Base-by-base conservation (phyloP, 164 flowering plant genomes). In the Chloranthus sessilifolius region DNA sequence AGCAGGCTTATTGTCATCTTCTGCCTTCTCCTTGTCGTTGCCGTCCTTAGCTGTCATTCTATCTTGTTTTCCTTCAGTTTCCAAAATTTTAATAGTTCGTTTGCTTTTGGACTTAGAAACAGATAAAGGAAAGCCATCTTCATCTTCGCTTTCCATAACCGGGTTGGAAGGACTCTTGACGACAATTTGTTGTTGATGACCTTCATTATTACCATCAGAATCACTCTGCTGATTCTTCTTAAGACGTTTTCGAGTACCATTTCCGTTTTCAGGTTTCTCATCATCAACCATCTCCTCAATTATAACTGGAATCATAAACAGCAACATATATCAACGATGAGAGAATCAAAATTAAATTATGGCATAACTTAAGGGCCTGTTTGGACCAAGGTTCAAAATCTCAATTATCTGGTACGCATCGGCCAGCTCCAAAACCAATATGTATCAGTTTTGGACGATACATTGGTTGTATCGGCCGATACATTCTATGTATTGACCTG, bases 211-310 rank as follows among this genome's bases (percentile, higher is more conserved):
- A 33, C 59, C 68, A 51, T 65, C 66, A 21, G 69, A 56, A 55
- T 55, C 57, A 49, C 43, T 53, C 25, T 36, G 52, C 43, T 68
- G 58, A 22, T 35, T 57, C 53, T 77, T 77, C 65, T 70, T 67
- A 59, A 65, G 72, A 12, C 23, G 25, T 35, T 77, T 80, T 10
- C 61, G 41, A 30, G 14, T 56, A 42, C 38, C 65, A 49, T 71
- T 62, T 30, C 43, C 78, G 51, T 61, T 62, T n/a, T 55, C 21
- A 56, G 79, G 74, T 44, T 77, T 71, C 50, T 80, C 84, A 53
- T 86, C 89, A 30, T 89, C 94, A 52, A 50, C 44, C 56, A 86
- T 80, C 74, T 90, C 97, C 78, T 86, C 97, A 65, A 86, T 86
- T 43, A 72, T 80, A 75, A 90, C 97, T 86, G 57, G 4, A 38